Base-by-base conservation (phyloP, 177 flowering plant genomes). In the Vitis hybrid region DNA sequence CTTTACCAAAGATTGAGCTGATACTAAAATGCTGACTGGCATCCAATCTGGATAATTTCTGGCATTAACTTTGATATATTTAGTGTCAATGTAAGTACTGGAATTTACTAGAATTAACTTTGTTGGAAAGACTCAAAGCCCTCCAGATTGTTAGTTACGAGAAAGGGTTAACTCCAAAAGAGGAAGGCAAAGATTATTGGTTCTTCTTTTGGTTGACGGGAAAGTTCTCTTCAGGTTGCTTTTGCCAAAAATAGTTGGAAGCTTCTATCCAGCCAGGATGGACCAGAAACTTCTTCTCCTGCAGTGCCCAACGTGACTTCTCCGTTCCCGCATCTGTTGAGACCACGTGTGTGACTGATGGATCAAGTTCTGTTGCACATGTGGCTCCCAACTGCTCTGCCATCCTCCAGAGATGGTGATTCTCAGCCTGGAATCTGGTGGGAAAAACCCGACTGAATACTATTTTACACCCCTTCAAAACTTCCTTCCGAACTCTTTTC, bases 321-420 rank as follows among this genome's bases (percentile, higher is more conserved):
- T 91, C 87, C 0, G 97, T 90, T 53, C 87, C 90, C 3, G 72
- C 55, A 58, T 91, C 89, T 52, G 65, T 62, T 0, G 97, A 74
- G 16, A 95, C 85, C 48, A 93, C 91, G 56, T 93, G 99, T 0
- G 98, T 93, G 16, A 94, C 90, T 0, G 93, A 85, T 19, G 82
- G 61, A 66, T 90, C 93, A 0, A 89, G 50, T 55, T 89, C 86
- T 1, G 75, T 77, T 1, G 70, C 74, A 74, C 96, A 95, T 10
- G 82, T 75, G 6, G 97, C 99, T 49, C 99, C 99, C 57, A 95
- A 69, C 55, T 82, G 83, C 84, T 87, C 94, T 0, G 93, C 97
- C 83, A 89, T 81, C 80, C 70, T 86, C 99, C 97, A 93, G 1
- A 88, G 75, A n/a, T 55, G 78, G 52, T 93, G 93, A 62, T 70